A percentile compares a stretch with the other conserved stretches of the same genome.
These are phyloP conservation scores for Scheffersomyces lignosus DNA, from an alignment of 805 yeast species.

Conservation along the genomic window DNA sequence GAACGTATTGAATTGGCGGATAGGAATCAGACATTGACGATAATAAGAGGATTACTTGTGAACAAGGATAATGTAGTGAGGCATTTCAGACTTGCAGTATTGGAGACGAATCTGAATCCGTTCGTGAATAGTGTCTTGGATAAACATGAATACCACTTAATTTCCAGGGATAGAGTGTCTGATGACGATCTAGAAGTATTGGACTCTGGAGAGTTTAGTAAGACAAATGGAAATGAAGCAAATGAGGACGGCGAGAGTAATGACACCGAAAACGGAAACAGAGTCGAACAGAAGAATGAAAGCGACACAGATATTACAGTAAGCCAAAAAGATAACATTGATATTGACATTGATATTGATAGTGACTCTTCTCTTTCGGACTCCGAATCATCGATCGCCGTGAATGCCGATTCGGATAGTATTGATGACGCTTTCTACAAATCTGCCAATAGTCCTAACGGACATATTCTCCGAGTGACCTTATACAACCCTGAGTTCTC, in stretches of 20 bases:
- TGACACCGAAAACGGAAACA: too few species aligned
- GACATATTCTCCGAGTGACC: slow-evolving; percentile 48
- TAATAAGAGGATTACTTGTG: slow-evolving; percentile 34
- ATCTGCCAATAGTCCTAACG: slow-evolving; percentile 21
- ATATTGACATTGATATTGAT: too few species aligned
- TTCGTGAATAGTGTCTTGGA: slow-evolving; percentile 16
- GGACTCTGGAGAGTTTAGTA: too few species aligned
- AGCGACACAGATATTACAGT: too few species aligned
- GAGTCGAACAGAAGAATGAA: too few species aligned
- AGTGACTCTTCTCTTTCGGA: too few species aligned
- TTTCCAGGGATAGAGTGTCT: slow-evolving; percentile 23
- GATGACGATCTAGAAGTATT: slow-evolving; percentile 27
- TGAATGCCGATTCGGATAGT: too few species aligned
- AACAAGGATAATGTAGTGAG: slow-evolving; percentile 11
- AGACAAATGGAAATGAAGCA: too few species aligned
- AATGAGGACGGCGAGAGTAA: too few species aligned
- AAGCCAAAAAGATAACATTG: not conserved
- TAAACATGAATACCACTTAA: slow-evolving; percentile 38
- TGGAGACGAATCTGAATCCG: slow-evolving; percentile 23
- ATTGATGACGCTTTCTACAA: slow-evolving; percentile 38
- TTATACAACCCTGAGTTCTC: slow-evolving; percentile 53
- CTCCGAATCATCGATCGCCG: too few species aligned
- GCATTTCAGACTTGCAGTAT: slow-evolving; percentile 32
- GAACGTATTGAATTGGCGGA: slow-evolving; percentile 19
- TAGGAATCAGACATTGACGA: slow-evolving; percentile 16